Percentiles rank a stretch among this genome's conserved stretches.
These are phyloP conservation scores for Glycine latifolia DNA, from an alignment of 306 rosid species.

Conservation along the genomic window DNA sequence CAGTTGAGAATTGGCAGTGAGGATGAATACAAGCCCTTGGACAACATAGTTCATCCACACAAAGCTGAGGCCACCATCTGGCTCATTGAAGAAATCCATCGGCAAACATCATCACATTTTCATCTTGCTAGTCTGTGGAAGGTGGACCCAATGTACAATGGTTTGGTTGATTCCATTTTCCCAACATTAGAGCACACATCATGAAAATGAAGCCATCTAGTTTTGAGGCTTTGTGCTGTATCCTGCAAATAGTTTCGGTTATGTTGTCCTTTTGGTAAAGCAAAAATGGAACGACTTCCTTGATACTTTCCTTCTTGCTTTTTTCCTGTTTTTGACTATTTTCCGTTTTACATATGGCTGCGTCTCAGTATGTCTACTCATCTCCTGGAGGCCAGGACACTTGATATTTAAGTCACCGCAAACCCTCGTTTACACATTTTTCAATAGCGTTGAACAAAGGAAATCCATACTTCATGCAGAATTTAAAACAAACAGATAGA, in stretches of 20 bases:
- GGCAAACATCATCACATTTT: constrained; percentile 76
- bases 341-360: constrained; percentile 12
- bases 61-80: constrained; percentile 92
- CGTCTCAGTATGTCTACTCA: neutral
- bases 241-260: neutral
- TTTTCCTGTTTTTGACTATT: constrained; percentile 10
- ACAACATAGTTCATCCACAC: constrained; percentile 75
- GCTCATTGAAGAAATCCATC: constrained; percentile 90
- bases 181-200: constrained; percentile 56
- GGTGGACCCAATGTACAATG: constrained; percentile 70
- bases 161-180: constrained; percentile 76
- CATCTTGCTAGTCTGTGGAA: constrained; percentile 79
- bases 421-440: neutral
- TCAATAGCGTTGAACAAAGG: neutral
- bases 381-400: neutral
- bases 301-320: neutral
- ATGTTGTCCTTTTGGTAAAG: constrained; percentile 3
- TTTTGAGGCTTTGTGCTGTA: constrained; percentile 42
- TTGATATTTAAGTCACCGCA: constrained; percentile 4
- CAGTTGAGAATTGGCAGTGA: constrained; percentile 70
- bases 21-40: constrained; percentile 72
- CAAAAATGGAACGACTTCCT: neutral
- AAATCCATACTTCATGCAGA: neutral
- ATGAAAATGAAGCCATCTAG: constrained; percentile 47
- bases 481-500: neutral